Conservation (phyloP, 2,329 filamentous ascomycete species). For the Helotiales sp. region DNA sequence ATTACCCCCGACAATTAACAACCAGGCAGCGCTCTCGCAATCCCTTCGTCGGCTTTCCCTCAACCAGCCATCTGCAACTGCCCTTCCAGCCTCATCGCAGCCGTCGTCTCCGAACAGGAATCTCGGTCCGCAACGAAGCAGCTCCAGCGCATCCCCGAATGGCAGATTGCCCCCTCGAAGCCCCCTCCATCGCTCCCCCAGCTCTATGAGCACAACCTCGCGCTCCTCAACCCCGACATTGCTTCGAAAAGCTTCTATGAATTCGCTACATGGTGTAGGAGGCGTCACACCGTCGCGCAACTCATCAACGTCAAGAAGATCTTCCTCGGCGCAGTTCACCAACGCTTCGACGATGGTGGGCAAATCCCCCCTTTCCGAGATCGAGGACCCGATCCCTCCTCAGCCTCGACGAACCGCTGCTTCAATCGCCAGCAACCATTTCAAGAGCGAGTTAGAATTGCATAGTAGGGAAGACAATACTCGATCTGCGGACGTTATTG, state of each 20-base stretch:
- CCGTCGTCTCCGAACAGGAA: slow-evolving; percentile 23
- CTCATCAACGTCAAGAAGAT: slow-evolving; percentile 46
- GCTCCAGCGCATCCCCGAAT: slow-evolving; percentile 35
- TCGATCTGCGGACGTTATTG: slow-evolving; percentile 66
- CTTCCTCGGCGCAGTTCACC: slow-evolving; percentile 50
- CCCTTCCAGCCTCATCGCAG: slow-evolving; percentile 30
- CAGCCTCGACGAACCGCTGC: slow-evolving; percentile 54
- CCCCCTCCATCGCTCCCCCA: slow-evolving; percentile 47
- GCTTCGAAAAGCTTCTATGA: slow-evolving; percentile 49
- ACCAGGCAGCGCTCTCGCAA: slow-evolving; percentile 28
- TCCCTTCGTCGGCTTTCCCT: slow-evolving; percentile 51
- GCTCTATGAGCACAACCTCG: slow-evolving; percentile 49
- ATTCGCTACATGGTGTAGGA: slow-evolving; percentile 48
- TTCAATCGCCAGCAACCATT: slow-evolving; percentile 45
- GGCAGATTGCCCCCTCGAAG: slow-evolving; percentile 35
- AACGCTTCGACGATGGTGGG: slow-evolving; percentile 44
- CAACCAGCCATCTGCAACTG: slow-evolving; percentile 27
- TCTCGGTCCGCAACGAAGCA: slow-evolving; percentile 25
- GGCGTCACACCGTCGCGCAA: slow-evolving; percentile 44
- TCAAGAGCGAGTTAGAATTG: slow-evolving; percentile 41
- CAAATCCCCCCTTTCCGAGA: slow-evolving; percentile 47
- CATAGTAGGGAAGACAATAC: slow-evolving; percentile 35
- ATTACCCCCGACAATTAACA: slow-evolving; percentile 30
- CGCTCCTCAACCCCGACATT: slow-evolving; percentile 50
- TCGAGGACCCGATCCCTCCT: slow-evolving; percentile 41